These are phyloP conservation scores for Ophiostoma ips DNA, from an alignment of 2,329 filamentous ascomycete species.

Conservation along the genomic window DNA sequence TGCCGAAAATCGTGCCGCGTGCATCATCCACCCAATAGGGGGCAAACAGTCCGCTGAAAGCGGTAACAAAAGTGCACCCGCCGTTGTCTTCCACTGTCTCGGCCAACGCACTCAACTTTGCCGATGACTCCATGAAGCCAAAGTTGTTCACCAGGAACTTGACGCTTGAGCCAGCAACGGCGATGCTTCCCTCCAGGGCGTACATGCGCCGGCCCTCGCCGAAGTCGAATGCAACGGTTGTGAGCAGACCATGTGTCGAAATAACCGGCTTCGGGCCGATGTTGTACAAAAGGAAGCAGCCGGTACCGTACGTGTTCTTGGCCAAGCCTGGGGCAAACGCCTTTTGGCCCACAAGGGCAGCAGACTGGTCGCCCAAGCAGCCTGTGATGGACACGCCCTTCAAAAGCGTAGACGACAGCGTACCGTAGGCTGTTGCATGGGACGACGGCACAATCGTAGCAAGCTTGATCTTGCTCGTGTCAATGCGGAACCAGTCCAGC, in stretches of 20 bases:
- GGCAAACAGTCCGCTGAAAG: constrained; percentile 80
- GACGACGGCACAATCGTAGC: constrained; percentile 75
- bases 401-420: constrained; percentile 48
- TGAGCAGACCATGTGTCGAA: constrained; percentile 66
- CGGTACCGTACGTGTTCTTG: constrained; percentile 86
- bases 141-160: constrained; percentile 59
- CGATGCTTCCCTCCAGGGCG: constrained; percentile 72
- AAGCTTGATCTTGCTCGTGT: constrained; percentile 52
- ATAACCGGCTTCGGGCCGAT: constrained; percentile 74
- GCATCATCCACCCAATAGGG: constrained; percentile 94
- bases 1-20: constrained; percentile 74
- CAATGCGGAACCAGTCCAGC: constrained; percentile 65
- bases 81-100: constrained; percentile 55
- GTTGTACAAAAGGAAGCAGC: constrained; percentile 81
- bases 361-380: constrained; percentile 79
- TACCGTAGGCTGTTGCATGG: constrained; percentile 58
- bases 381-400: constrained; percentile 61
- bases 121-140: constrained; percentile 40
- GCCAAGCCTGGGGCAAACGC: constrained; percentile 70
- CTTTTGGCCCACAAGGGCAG: constrained; percentile 72
- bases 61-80: constrained; percentile 76
- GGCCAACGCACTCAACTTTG: constrained; percentile 36
- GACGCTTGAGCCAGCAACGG: constrained; percentile 70
- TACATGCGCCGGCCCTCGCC: constrained; percentile 49
- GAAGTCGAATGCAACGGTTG: constrained; percentile 77